Percentiles rank a stretch among this genome's conserved stretches.
phyloP scores from a whole-genome alignment of 2,329 filamentous ascomycete species.

The Pseudocercospora eumusae region DNA sequence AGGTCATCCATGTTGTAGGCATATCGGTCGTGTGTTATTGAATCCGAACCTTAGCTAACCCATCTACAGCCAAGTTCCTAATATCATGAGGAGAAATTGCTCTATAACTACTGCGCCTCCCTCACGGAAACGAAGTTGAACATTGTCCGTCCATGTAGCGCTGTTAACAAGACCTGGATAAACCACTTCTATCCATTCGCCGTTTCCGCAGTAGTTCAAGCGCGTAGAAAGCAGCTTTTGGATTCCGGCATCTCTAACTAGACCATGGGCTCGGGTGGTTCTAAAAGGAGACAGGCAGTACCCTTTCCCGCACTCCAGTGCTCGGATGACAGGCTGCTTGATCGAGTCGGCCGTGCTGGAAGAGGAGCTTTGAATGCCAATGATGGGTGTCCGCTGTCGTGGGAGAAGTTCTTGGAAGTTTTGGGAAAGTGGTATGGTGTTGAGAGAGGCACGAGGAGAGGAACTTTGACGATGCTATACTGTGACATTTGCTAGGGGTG shows the following conservation, averaged over 20 bases:
- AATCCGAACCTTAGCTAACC: constrained; percentile 48
- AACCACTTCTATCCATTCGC: constrained; percentile 51
- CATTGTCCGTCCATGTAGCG: constrained; percentile 49
- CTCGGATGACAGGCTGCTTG: constrained; percentile 51
- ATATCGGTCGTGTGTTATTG: constrained; percentile 40
- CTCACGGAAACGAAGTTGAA: constrained; percentile 45
- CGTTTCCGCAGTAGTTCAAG: constrained; percentile 51
- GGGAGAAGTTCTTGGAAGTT: constrained; percentile 36
- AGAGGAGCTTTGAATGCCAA: constrained; percentile 51
- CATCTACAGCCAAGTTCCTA: constrained; percentile 54
- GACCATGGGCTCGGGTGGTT: no score
- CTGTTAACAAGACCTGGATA: constrained; percentile 51
- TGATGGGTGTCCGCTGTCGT: constrained; percentile 49
- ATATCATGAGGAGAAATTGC: constrained; percentile 53
- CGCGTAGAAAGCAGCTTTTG: constrained; percentile 42
- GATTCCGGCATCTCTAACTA: no score
- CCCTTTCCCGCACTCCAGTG: constrained; percentile 44
- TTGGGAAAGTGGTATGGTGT: constrained; percentile 13
- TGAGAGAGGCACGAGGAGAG: constrained; percentile 1
- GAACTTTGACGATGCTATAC: not conserved
- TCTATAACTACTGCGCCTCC: constrained; percentile 45
- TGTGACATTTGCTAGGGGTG: constrained; percentile 4
- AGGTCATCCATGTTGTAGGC: not conserved
- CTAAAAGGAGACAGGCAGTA: constrained; percentile 49
- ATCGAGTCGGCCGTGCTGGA: constrained; percentile 52